Evolutionary conservation across 306 rosid genomes (phyloP), one percentile per base, ranked within the genome.

Genomic region (Echinosophora koreensis): DNA sequence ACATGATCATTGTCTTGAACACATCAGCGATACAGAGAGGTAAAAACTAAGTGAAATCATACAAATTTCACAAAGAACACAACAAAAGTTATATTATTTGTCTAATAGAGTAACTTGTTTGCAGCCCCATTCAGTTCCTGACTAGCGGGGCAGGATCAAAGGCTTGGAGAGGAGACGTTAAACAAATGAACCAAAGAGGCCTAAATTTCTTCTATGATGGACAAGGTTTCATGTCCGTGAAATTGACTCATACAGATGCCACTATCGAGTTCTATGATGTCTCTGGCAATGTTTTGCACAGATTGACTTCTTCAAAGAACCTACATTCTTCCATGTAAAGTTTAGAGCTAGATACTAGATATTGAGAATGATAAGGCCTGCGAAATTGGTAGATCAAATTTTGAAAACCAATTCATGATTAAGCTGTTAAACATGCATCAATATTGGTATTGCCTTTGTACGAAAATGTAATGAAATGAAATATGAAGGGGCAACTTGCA

Each of bases 101-200:
- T 55, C 86, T 87, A 64, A 84, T n/a, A n/a, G 17, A 4, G 54
- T 35, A 79, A 15, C 3, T 68, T 84, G 69, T 77, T 72, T 82
- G 80, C 89, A 87, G 91, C 80, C 84, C 84, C 3, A 70, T 85
- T 38, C 78, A 85, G 16, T 82, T 87, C 69, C 66, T 87, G 49
- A 77, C 85, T 17, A 87, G 91, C n/a, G 89, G 91, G 4, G 91
- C 86, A 46, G 91, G 91, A 8, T 87, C 91, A 34, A 87, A 87
- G 84, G 91, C 91, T 4, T 87, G 91, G 91, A 87, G 86, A 61
- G 87, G 91, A 74, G 87, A 87, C 71, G 10, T 71, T 8, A 49
- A 69, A 30, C 22, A 4, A 18, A 44, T 1, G 4, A 69, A 80
- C n/a, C 13, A 22, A 58, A 75, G 8, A 69, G 89, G 38, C 17